Base-by-base conservation (phyloP, 768 basidiomycete genomes). In the Mycena pura region DNA sequence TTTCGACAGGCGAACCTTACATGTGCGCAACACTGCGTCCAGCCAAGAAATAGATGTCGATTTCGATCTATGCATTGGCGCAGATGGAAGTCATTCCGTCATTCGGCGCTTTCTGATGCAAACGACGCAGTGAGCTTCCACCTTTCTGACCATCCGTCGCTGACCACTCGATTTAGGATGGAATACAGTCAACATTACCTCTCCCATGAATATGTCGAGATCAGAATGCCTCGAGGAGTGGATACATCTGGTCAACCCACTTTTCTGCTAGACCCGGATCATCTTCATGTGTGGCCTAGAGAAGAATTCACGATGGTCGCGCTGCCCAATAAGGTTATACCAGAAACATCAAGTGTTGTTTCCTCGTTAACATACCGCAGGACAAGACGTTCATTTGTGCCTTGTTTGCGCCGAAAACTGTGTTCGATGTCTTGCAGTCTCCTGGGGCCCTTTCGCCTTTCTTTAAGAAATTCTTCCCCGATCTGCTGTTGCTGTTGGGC, bases 251-350 rank as follows among this genome's bases (percentile, higher is more conserved):
- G 78, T 68, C 76, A 75, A 44, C 19, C 28, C 19, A 71, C 74
- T 38, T 92, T 84, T 75, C 76, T 82, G 52, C 86, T 92, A 70
- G 87, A 89, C 74, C 84, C 87, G 61, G 85, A 89, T 72, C 86
- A 92, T 73, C 83, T 92, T 61, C 91, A 92, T 76, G 91, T 92
- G 65, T 92, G 91, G 91, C 91, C 91, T 57, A 83, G 91, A 64
- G 86, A 89, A 69, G 86, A 88, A 38, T 92, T 91, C 80, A 92
- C 92, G 90, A 81, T 92, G 61, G 92, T 92, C 68, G 91, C 88
- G 14, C 82, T 92, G 27, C 88, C 91, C 50, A 92, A 92, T 78
- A 84, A 86, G 81, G 90, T 91, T 68, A 27, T 28, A n/a, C n/a
- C n/a, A n/a, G n/a, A n/a, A n/a, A n/a, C 29, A 27, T 10, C 34